Base-by-base conservation (phyloP, 495 filamentous ascomycete genomes). In the Cudoniella acicularis region DNA sequence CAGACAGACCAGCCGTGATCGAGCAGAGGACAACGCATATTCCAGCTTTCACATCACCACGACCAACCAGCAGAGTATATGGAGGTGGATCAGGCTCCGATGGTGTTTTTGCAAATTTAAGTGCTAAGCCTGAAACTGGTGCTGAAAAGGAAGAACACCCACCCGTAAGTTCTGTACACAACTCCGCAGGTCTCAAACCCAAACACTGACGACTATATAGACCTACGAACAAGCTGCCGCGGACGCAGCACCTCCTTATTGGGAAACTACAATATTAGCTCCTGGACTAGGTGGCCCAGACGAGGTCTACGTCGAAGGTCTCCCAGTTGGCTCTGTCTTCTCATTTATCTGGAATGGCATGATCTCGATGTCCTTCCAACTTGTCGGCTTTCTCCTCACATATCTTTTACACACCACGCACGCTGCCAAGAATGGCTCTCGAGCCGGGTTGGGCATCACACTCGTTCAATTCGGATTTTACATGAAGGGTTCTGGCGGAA, bases 201-300 rank as follows among this genome's bases (percentile, higher is more conserved):
- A 53, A 8, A 3, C 21, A n/a, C 10, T 46, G 20, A 69, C 74
- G 56, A 20, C 48, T 54, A 49, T 24, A 41, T 61, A 98, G 92
- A 90, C 92, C 20, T 98, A 98, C 75, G 95, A 98, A 81, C 92
- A 96, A 85, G 94, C 94, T 6, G 94, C 94, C 10, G 93, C 93
- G 17, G 94, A 98, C 74, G 90, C 93, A 20, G 91, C 94, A 36
- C 94, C 94, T 0, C 94, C 95, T 1, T 98, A 98, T 72, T 98
- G 94, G 94, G 94, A 98, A 74, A 98, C 93, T 17, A 97, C 94
- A 1, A 97, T 98, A 65, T 81, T 98, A 56, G 91, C 93, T 2
- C 95, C 94, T 6, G 93, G 93, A 26, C 77, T 87, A 52, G 82
- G 86, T 47, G 87, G 87, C 1, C 80, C 81, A 26, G 92, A 98